Conservation (phyloP, 768 basidiomycete genomes). For the Lactifluus pinguis region DNA sequence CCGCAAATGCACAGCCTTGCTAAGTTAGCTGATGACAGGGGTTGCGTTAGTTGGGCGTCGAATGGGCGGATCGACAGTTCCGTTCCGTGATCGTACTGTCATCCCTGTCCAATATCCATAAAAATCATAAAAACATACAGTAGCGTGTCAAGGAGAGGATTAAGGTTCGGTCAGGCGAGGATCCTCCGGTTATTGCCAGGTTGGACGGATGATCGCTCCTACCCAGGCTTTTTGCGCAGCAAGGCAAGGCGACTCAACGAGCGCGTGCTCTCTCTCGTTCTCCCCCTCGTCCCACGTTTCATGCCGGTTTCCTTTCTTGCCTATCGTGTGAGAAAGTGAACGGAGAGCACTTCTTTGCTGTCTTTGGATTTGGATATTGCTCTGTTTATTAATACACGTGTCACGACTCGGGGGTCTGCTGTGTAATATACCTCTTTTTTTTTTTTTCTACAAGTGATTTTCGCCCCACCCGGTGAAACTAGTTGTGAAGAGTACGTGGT, state of each 20-base stretch:
- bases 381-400: background rate
- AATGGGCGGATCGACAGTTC: slow-evolving; percentile 17
- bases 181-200: background rate
- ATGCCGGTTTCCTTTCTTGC: background rate
- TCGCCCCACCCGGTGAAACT: background rate
- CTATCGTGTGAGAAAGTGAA: background rate
- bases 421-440: background rate
- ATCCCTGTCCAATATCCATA: background rate
- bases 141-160: background rate
- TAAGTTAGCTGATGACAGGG: slow-evolving; percentile 8
- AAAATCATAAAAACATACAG: too few relatives aligned
- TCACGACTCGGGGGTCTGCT: background rate
- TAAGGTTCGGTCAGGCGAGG: slow-evolving; percentile 6
- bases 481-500: background rate
- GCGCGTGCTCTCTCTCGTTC: background rate
- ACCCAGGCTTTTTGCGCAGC: background rate
- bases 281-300: background rate
- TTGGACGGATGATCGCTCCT: background rate
- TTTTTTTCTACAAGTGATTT: background rate
- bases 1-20: background rate
- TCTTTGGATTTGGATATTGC: background rate
- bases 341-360: background rate
- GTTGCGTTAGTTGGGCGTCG: slow-evolving; percentile 15
- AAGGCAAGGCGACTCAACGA: background rate
- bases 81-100: slow-evolving; percentile 10